Base-by-base conservation (phyloP, 257 asterid genomes). In the Solanum microdontum region DNA sequence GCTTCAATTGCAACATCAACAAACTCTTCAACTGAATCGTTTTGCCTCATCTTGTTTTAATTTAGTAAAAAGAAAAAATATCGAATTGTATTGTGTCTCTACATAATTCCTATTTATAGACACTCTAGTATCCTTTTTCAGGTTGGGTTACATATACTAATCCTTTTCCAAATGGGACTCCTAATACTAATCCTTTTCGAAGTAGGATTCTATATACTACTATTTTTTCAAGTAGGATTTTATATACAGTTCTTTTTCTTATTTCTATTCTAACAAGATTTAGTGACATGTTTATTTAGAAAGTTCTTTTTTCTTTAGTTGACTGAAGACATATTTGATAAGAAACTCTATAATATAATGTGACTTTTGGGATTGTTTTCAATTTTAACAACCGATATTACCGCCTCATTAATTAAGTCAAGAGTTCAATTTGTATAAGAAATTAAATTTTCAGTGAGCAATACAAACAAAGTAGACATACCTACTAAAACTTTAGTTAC, bases 1-100 rank as follows among this genome's bases (percentile, higher is more conserved):
- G 96, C 95, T 33, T 90, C 94, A 32, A 93, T 92, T 23, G 97
- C 98, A 87, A 69, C 90, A 83, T 92, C 88, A 89, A 93, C 86
- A 90, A 92, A 92, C 88, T 93, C 94, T 80, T 94, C 96, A 40
- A 89, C 86, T 83, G 93, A 91, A 90, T 84, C 95, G 86, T 90
- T 88, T 83, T 84, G 85, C 11, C 95, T 94, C 98, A 95, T 95
- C 68, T 87, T 68, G 17, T 13, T 87, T 55, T 84, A 88, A 79
- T 34, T 87, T 85, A 88, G 87, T 24, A 32, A 51, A 43, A 58
- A 39, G 51, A 15, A 9, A 64, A 10, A 23, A 40, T 40, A 40
- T 48, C 7, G 21, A 48, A 48, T 48, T 48, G 60, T 40, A 3
- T 40, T 40, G 5, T 40, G 5, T 58, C 24, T 58, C n/a, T 21